Conservation (phyloP, 176 grass and related monocot species). For the Hsuehochloa calcarea region DNA sequence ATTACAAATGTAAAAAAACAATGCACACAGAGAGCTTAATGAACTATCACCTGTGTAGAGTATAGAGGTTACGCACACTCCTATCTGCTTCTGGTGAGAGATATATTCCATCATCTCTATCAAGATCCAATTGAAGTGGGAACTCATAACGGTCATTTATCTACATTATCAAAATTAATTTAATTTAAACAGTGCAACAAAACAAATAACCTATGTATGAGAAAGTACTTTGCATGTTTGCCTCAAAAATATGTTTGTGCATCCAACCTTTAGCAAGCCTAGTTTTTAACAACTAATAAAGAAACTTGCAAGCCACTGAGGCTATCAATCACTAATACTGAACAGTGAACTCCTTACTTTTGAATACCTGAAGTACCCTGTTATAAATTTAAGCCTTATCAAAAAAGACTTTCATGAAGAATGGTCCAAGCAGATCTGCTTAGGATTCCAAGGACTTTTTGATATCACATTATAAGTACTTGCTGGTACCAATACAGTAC, state of each 20-base stretch:
- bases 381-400: not conserved
- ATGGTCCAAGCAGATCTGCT: not conserved
- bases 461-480: not conserved
- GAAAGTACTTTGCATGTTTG: not conserved
- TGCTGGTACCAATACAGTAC: not conserved
- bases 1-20: slow-evolving; percentile 13
- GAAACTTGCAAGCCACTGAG: not conserved
- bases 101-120: slow-evolving; percentile 64
- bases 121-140: slow-evolving; percentile 70
- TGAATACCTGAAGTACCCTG: not conserved
- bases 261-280: not conserved
- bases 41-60: slow-evolving; percentile 69
- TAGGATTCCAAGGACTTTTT: not conserved
- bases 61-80: slow-evolving; percentile 72
- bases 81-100: slow-evolving; percentile 68
- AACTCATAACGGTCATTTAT: slow-evolving; percentile 86
- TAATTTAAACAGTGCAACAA: slow-evolving; percentile 7
- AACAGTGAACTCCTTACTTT: not conserved
- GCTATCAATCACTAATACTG: slow-evolving; percentile 3
- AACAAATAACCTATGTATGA: not conserved
- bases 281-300: slow-evolving; percentile 14
- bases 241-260: not conserved
- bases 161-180: slow-evolving; percentile 41
- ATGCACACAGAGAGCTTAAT: not conserved
- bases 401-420: not conserved